Conservation (phyloP, 2,329 filamentous ascomycete species). For the Penicillium digitatum region DNA sequence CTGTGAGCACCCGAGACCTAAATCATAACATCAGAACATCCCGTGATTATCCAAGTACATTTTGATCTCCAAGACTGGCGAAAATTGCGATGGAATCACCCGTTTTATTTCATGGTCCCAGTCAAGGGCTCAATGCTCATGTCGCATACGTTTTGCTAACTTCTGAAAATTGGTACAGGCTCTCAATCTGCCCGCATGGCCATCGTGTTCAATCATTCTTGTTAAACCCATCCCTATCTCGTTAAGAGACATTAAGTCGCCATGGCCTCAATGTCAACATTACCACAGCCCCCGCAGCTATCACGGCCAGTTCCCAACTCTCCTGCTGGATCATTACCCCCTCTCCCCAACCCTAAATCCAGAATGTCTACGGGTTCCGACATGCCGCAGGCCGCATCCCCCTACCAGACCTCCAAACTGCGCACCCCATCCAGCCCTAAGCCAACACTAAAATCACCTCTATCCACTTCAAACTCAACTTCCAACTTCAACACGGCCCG, state of each 20-base stretch:
- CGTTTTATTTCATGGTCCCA: background rate
- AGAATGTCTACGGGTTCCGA: constrained; percentile 60
- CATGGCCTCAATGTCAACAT: constrained; percentile 50
- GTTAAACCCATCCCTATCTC: background rate
- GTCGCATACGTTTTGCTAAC: background rate
- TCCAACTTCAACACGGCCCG: constrained; percentile 56
- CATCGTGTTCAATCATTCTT: constrained; percentile 1
- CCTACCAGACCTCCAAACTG: constrained; percentile 49
- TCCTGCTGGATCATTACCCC: constrained; percentile 67
- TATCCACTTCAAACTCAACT: constrained; percentile 45
- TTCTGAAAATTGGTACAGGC: background rate
- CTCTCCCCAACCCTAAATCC: constrained; percentile 68
- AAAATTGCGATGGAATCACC: background rate
- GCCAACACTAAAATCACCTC: constrained; percentile 50
- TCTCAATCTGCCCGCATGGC: constrained; percentile 15
- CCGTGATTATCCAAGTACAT: background rate
- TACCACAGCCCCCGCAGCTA: constrained; percentile 64
- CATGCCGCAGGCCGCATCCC: constrained; percentile 43
- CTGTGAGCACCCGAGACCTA: constrained; percentile 3
- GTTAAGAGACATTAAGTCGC: background rate
- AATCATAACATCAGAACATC: background rate
- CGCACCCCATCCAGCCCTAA: constrained; percentile 58
- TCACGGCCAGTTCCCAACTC: constrained; percentile 61
- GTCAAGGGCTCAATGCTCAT: background rate
- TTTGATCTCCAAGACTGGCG: background rate